A percentile compares a stretch with the other conserved stretches of the same genome.
These are phyloP conservation scores for Saccharomyces uvarum DNA, from an alignment of 1,139 yeast genomes.

Conservation along the genomic window DNA sequence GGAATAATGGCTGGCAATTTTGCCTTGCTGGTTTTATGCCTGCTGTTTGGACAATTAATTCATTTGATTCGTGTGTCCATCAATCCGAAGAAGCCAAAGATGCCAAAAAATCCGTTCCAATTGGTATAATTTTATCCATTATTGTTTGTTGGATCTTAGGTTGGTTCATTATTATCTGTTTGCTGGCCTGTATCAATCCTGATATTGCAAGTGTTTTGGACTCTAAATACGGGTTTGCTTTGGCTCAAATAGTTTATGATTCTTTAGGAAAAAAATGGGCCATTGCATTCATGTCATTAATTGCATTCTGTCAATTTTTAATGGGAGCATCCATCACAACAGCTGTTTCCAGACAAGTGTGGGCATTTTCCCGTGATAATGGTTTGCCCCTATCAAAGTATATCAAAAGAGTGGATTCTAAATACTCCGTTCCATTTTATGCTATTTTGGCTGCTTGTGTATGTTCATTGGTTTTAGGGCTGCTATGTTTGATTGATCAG, in stretches of 20 bases:
- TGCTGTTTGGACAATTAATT: conserved; percentile 60
- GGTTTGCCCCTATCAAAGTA: conserved; percentile 42
- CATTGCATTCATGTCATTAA: conserved; percentile 52
- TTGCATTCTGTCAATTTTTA: conserved; percentile 53
- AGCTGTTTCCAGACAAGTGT: conserved; percentile 45
- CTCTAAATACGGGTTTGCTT: conserved; percentile 45
- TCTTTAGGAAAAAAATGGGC: conserved; percentile 67
- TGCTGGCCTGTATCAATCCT: conserved; percentile 48
- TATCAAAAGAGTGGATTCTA: conserved; percentile 41
- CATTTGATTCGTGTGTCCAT: conserved; percentile 66
- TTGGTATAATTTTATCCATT: conserved; percentile 53
- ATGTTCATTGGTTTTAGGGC: conserved; percentile 45
- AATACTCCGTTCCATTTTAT: conserved; percentile 51
- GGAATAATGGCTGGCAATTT: conserved; percentile 63
- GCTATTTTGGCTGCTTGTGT: conserved; percentile 51
- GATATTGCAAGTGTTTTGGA: conserved; percentile 41
- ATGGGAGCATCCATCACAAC: conserved; percentile 57
- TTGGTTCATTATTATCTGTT: conserved; percentile 47
- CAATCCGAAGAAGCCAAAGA: conserved; percentile 65
- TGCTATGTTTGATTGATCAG: conserved; percentile 49
- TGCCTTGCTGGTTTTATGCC: conserved; percentile 43
- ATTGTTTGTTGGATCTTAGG: conserved; percentile 56
- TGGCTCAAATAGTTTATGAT: conserved; percentile 61
- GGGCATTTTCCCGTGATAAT: conserved; percentile 49
- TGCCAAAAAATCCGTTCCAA: conserved; percentile 60